Conservation (phyloP, 1,284 basidiomycete species). For the Boletus mariae region DNA sequence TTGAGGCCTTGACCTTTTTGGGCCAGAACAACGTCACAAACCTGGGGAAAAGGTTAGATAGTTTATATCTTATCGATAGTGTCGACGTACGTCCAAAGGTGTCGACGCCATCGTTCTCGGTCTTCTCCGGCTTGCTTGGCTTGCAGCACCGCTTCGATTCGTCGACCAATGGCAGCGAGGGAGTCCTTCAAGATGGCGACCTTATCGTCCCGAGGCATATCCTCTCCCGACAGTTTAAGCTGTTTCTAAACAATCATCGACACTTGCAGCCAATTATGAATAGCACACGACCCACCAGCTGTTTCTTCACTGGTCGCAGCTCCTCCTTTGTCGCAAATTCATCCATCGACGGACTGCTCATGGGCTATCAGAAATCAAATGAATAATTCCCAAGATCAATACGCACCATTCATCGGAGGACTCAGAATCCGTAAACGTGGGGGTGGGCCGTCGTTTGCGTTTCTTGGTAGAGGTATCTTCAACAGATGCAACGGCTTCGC, state of each 20-base stretch:
- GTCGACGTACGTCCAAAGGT: conserved; percentile 87
- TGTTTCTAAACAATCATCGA: conserved; percentile 66
- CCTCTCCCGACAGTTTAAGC: conserved; percentile 88
- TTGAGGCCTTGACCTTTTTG: conserved; percentile 88
- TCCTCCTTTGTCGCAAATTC: conserved; percentile 94
- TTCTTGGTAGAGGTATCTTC: conserved; percentile 67
- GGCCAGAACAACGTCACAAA: conserved; percentile 98
- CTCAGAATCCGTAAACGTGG: conserved; percentile 88
- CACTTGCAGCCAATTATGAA: background rate
- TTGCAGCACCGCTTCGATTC: conserved; percentile 84
- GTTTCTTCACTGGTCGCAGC: conserved; percentile 94
- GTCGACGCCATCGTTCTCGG: conserved; percentile 83
- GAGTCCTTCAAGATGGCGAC: conserved; percentile 95
- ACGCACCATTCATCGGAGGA: conserved; percentile 84
- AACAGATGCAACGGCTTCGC: conserved; percentile 74
- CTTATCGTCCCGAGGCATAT: conserved; percentile 92
- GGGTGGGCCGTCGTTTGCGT: conserved; percentile 84
- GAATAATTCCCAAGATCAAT: background rate
- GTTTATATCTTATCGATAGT: conserved; percentile 1
- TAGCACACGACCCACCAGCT: conserved; percentile 60
- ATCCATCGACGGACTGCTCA: conserved; percentile 87
- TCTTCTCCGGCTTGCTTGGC: conserved; percentile 79
- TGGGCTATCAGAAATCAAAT: conserved; percentile 2
- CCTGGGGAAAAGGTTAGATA: conserved; percentile 37
- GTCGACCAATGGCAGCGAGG: conserved; percentile 87